A percentile compares a stretch with the other conserved stretches of the same genome.
phyloP scores from a whole-genome alignment of 2,329 filamentous ascomycete genomes.

The Sporothrix sp. region DNA sequence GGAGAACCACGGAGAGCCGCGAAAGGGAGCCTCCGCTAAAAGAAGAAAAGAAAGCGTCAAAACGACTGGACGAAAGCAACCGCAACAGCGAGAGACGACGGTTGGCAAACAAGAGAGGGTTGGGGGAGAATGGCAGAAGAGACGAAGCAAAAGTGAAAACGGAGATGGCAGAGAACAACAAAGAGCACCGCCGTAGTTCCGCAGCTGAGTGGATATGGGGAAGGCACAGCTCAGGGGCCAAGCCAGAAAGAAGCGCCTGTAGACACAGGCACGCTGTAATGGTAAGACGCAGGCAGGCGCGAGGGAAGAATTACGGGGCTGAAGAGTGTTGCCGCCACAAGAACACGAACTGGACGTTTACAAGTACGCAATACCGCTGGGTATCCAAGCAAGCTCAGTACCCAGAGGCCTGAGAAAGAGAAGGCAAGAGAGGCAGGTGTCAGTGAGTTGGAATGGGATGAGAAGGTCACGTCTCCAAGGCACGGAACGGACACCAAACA shows the following conservation, averaged over 20 bases:
- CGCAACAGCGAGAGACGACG: slow-evolving; percentile 51
- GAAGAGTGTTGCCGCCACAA: too few relatives aligned
- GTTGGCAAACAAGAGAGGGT: slow-evolving; percentile 17
- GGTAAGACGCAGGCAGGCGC: too few relatives aligned
- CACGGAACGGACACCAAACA: slow-evolving; percentile 6
- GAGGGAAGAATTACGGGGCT: too few relatives aligned
- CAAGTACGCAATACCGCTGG: too few relatives aligned
- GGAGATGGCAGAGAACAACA: slow-evolving; percentile 4
- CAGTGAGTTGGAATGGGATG: neutral
- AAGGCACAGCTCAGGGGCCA: slow-evolving; percentile 12
- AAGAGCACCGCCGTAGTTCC: neutral
- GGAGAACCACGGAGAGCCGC: neutral
- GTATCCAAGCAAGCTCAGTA: too few relatives aligned
- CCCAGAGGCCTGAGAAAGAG: too few relatives aligned
- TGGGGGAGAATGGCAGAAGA: slow-evolving; percentile 15
- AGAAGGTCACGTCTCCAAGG: too few relatives aligned
- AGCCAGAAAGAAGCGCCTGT: neutral
- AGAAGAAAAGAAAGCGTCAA: neutral
- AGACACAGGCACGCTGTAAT: too few relatives aligned
- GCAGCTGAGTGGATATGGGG: slow-evolving; percentile 6
- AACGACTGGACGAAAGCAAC: slow-evolving; percentile 31
- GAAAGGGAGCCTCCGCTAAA: neutral
- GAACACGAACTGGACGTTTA: too few relatives aligned
- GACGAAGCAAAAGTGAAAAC: slow-evolving; percentile 10
- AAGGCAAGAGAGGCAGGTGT: slow-evolving; percentile 1